A percentile compares a stretch with the other conserved stretches of the same genome.
Conservation (phyloP, 1,139 yeast species). For the Candida freyschussii region DNA sequence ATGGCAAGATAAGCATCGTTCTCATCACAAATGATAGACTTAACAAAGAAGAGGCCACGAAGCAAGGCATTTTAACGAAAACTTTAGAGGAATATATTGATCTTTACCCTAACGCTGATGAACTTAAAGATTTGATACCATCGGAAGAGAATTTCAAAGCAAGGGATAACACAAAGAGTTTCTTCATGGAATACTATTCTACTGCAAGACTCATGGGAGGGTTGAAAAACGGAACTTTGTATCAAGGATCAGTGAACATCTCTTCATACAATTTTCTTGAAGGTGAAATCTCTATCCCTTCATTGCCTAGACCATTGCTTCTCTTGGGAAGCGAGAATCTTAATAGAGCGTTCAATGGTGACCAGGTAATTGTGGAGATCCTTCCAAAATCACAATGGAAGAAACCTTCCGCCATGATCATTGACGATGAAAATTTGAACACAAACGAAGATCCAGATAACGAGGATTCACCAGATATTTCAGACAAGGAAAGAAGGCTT, state of each 20-base stretch:
- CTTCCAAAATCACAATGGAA: conserved; percentile 87
- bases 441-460: conserved; percentile 39
- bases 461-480: conserved; percentile 25
- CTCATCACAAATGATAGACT: conserved; percentile 75
- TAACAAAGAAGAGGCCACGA: conserved; percentile 55
- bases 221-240: conserved; percentile 76
- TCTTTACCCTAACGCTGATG: conserved; percentile 69
- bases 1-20: conserved; percentile 44
- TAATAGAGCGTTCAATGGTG: conserved; percentile 91
- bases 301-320: conserved; percentile 77
- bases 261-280: conserved; percentile 87
- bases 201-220: conserved; percentile 88
- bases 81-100: conserved; percentile 64
- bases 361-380: conserved; percentile 84
- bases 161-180: conserved; percentile 41
- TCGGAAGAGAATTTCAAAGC: conserved; percentile 35
- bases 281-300: conserved; percentile 71
- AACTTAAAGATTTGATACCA: conserved; percentile 78
- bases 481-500: conserved; percentile 41
- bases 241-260: conserved; percentile 77
- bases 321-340: conserved; percentile 78
- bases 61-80: conserved; percentile 50
- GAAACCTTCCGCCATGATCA: conserved; percentile 70
- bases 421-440: conserved; percentile 55
- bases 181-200: conserved; percentile 75